phyloP scores from a whole-genome alignment of 2,329 filamentous ascomycete species.

The Phaeosphaeria sp. region DNA sequence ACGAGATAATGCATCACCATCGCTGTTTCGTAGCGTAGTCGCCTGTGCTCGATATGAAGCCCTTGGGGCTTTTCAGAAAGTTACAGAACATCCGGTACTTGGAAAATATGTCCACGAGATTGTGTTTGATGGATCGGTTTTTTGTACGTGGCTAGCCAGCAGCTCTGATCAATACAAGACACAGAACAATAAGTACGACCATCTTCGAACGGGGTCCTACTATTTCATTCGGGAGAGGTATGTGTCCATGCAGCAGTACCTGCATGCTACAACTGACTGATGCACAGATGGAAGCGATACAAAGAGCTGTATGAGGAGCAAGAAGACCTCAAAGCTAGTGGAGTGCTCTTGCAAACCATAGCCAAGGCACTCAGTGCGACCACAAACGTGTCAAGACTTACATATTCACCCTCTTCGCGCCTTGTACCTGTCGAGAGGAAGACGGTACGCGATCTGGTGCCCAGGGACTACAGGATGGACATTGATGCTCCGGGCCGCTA shows the following conservation, averaged over 20 bases:
- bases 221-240: slow-evolving; percentile 22
- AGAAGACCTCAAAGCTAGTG: slow-evolving; percentile 29
- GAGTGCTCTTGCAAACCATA: slow-evolving; percentile 32
- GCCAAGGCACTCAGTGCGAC: slow-evolving; percentile 29
- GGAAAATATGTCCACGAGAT: slow-evolving; percentile 38
- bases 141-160: slow-evolving; percentile 19
- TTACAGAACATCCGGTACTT: slow-evolving; percentile 30
- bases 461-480: slow-evolving; percentile 7
- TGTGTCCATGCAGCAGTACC: not conserved
- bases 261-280: not conserved
- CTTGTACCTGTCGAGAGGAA: slow-evolving; percentile 27
- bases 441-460: slow-evolving; percentile 27
- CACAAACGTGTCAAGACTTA: slow-evolving; percentile 30
- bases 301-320: slow-evolving; percentile 32
- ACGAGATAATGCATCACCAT: slow-evolving; percentile 30
- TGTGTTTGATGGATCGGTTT: slow-evolving; percentile 39
- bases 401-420: slow-evolving; percentile 33
- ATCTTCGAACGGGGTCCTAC: slow-evolving; percentile 12
- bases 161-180: slow-evolving; percentile 13
- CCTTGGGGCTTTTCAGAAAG: slow-evolving; percentile 35
- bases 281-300: slow-evolving; percentile 31
- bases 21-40: slow-evolving; percentile 31
- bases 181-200: slow-evolving; percentile 5
- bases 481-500: not conserved
- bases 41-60: slow-evolving; percentile 38